Conservation (phyloP, 768 basidiomycete species). For the Peribolospora baueri region DNA sequence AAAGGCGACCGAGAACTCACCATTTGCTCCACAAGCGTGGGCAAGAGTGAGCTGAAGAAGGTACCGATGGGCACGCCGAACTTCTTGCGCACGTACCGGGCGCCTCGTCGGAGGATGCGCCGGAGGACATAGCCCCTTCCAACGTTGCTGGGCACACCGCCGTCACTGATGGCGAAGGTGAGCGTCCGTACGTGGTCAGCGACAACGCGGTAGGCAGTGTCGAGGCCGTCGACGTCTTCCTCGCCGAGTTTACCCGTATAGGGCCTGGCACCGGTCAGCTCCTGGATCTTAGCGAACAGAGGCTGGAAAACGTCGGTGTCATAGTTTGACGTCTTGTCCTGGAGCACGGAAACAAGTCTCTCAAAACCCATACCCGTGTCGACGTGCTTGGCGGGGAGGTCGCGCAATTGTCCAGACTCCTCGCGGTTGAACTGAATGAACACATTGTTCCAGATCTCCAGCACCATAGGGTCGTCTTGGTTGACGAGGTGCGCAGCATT, state of each 20-base stretch:
- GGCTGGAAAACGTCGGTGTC: constrained; percentile 89
- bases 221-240: constrained; percentile 87
- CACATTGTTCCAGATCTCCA: constrained; percentile 99
- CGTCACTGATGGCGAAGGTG: constrained; percentile 86
- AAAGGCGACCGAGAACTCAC: constrained; percentile 23
- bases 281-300: constrained; percentile 63
- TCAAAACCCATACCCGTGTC: constrained; percentile 99
- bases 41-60: constrained; percentile 82
- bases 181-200: constrained; percentile 91
- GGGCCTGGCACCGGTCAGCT: constrained; percentile 62
- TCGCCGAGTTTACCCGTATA: constrained; percentile 78
- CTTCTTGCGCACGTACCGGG: constrained; percentile 88
- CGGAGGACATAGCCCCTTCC: constrained; percentile 93
- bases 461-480: constrained; percentile 81
- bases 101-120: constrained; percentile 73
- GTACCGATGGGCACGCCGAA: constrained; percentile 52
- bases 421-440: constrained; percentile 99
- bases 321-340: constrained; percentile 81
- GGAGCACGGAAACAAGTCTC: constrained; percentile 77
- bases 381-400: constrained; percentile 77
- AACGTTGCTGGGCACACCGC: constrained; percentile 85
- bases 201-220: constrained; percentile 90
- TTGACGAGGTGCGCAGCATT: constrained; percentile 85
- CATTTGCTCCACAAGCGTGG: constrained; percentile 69
- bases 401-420: constrained; percentile 49